These are phyloP conservation scores for Russula emetica DNA, from an alignment of 768 basidiomycete species.

Conservation along the genomic window DNA sequence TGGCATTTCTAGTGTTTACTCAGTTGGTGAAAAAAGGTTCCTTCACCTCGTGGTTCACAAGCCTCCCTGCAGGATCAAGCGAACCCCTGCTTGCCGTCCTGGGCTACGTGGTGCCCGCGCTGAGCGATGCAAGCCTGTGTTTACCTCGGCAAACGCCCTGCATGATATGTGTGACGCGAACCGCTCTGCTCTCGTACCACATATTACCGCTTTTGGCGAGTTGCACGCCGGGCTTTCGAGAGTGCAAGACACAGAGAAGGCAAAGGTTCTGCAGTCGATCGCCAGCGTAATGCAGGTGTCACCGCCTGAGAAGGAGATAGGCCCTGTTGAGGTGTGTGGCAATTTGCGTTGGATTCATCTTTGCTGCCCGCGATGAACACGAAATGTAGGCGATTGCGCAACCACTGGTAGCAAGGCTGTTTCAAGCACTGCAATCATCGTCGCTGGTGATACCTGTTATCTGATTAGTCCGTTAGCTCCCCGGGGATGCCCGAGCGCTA, in stretches of 20 bases:
- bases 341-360: neutral
- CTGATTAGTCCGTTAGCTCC: conserved; percentile 43
- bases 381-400: conserved; percentile 58
- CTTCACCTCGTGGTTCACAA: conserved; percentile 79
- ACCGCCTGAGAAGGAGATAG: conserved; percentile 70
- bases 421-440: conserved; percentile 54
- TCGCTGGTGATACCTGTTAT: conserved; percentile 35
- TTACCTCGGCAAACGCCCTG: conserved; percentile 72
- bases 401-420: conserved; percentile 68
- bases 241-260: conserved; percentile 83
- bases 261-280: conserved; percentile 88
- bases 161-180: conserved; percentile 89
- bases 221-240: conserved; percentile 71
- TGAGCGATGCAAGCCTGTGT: conserved; percentile 61
- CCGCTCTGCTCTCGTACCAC: conserved; percentile 72
- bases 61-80: conserved; percentile 37
- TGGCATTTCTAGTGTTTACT: neutral
- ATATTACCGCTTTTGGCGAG: conserved; percentile 80
- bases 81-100: conserved; percentile 59
- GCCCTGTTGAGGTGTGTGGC: conserved; percentile 61
- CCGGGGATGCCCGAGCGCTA: conserved; percentile 63
- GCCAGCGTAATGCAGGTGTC: conserved; percentile 91
- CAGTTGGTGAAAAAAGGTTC: conserved; percentile 43
- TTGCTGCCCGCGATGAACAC: neutral
- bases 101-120: conserved; percentile 63